phyloP scores from a whole-genome alignment of 2,329 filamentous ascomycete genomes.

The Penicillium janthinellum region DNA sequence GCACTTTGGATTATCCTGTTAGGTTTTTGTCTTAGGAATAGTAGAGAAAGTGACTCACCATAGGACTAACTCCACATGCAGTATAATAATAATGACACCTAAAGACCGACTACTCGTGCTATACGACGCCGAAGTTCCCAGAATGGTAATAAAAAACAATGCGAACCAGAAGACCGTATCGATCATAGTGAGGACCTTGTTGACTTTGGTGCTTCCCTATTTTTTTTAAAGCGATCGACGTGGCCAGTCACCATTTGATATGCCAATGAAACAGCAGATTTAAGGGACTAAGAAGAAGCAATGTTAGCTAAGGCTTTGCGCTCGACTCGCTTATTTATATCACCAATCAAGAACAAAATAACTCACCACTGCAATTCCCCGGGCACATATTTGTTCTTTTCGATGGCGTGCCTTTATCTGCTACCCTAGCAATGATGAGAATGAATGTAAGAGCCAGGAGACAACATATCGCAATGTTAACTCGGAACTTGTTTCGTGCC shows the following conservation, averaged over 20 bases:
- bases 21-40: too few relatives aligned
- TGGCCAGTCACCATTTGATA: conserved; percentile 26
- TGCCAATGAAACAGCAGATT: conserved; percentile 26
- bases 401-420: conserved; percentile 19
- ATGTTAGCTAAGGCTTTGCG: background rate
- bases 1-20: conserved; percentile 1
- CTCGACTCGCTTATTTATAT: too few relatives aligned
- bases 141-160: conserved; percentile 26
- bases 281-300: conserved; percentile 18
- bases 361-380: conserved; percentile 23
- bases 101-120: conserved; percentile 22
- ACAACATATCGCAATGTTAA: background rate
- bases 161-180: conserved; percentile 32
- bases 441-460: conserved; percentile 14
- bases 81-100: conserved; percentile 20
- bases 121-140: conserved; percentile 13
- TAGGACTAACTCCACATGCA: conserved; percentile 17
- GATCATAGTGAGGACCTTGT: conserved; percentile 26
- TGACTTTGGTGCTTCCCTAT: conserved; percentile 26
- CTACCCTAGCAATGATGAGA: conserved; percentile 24
- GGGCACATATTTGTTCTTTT: conserved; percentile 21
- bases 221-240: conserved; percentile 17
- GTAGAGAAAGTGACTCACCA: conserved; percentile 14
- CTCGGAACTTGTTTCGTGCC: background rate
- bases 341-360: too few relatives aligned